Conservation (phyloP, 345 rosid species). For the Acer negundo region DNA sequence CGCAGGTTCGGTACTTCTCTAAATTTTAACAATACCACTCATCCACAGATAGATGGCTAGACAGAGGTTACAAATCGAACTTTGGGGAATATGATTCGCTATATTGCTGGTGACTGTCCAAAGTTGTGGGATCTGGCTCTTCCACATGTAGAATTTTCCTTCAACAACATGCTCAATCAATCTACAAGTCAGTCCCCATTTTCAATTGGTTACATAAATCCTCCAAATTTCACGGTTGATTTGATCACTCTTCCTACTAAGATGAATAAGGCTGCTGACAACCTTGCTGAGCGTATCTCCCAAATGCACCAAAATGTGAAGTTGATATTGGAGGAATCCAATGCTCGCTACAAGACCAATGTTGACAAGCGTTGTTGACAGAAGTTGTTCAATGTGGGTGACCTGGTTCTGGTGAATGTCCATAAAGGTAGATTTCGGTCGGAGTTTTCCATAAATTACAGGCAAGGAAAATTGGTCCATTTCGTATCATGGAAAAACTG, state of each 20-base stretch:
- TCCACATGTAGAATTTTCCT: background rate
- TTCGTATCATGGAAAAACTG: conserved; percentile 4
- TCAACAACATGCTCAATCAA: background rate
- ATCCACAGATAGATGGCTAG: background rate
- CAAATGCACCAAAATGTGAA: too few species aligned
- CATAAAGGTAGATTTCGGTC: background rate
- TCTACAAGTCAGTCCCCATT: background rate
- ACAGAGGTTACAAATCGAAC: background rate
- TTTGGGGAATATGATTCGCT: background rate
- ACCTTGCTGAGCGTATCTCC: too few species aligned
- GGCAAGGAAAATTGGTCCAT: background rate
- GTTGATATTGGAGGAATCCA: background rate
- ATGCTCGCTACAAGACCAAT: background rate
- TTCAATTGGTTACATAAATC: background rate
- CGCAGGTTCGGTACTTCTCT: background rate
- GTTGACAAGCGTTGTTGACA: background rate
- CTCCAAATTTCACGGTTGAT: background rate
- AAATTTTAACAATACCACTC: background rate
- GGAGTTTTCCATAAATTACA: background rate
- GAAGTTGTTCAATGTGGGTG: conserved; percentile 13
- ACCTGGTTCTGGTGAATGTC: background rate
- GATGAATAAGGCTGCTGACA: too few species aligned
- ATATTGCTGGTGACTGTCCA: background rate
- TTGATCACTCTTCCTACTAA: background rate
- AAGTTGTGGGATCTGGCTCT: conserved; percentile 5